Percentiles rank a stretch among this genome's conserved stretches.
These are phyloP conservation scores for Triticum timopheevii DNA, from an alignment of 176 grass and related monocot genomes.

Conservation along the genomic window DNA sequence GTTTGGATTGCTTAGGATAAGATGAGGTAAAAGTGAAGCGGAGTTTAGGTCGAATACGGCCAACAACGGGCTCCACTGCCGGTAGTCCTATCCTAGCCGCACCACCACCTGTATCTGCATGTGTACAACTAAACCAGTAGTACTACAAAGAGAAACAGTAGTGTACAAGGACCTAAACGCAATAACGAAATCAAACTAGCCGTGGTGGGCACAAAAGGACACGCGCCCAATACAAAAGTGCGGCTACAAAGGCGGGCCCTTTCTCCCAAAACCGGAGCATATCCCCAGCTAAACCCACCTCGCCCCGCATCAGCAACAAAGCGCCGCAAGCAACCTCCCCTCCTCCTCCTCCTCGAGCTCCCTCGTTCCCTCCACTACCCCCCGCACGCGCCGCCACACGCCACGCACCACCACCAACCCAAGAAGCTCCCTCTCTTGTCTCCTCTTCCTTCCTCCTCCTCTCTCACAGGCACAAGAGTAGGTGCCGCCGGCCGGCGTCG, in stretches of 20 bases:
- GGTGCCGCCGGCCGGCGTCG: not conserved
- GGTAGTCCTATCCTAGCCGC: too few relatives aligned
- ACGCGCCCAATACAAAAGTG: slow-evolving; percentile 34
- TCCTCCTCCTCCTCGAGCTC: not conserved
- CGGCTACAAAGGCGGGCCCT: slow-evolving; percentile 35
- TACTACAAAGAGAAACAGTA: not conserved
- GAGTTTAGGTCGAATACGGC: not conserved
- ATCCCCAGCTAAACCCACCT: slow-evolving; percentile 38
- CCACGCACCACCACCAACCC: not conserved
- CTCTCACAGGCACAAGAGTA: not conserved
- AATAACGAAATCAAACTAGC: slow-evolving; percentile 21
- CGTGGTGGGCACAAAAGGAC: slow-evolving; percentile 32
- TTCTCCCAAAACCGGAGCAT: slow-evolving; percentile 30
- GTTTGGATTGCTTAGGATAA: not conserved
- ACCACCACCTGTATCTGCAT: not conserved
- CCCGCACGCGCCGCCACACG: not conserved
- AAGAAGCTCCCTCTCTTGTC: not conserved
- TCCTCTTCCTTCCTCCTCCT: not conserved
- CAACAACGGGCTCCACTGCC: not conserved
- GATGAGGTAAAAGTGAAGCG: not conserved
- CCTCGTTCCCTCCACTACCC: slow-evolving; percentile 13
- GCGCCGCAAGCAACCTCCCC: slow-evolving; percentile 28
- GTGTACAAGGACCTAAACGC: slow-evolving; percentile 21
- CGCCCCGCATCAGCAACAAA: not conserved
- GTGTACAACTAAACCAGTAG: not conserved